phyloP scores from a whole-genome alignment of 768 basidiomycete species.

The Rossbeevera mucosa region DNA sequence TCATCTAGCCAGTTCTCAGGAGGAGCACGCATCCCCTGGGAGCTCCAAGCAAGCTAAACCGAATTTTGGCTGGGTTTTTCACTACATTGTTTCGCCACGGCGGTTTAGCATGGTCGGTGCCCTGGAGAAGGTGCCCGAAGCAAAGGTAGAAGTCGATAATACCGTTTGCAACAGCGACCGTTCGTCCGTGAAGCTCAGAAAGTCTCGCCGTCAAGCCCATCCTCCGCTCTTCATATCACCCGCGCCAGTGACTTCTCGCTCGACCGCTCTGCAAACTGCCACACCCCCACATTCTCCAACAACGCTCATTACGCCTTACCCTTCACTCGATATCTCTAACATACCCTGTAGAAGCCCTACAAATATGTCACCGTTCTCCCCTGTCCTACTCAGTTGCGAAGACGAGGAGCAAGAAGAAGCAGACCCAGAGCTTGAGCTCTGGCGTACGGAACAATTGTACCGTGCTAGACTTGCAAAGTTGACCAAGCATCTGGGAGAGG shows the following conservation, averaged over 20 bases:
- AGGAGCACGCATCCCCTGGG: constrained; percentile 24
- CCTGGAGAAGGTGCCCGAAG: constrained; percentile 5
- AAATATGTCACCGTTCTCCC: constrained; percentile 10
- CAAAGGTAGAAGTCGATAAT: constrained; percentile 1
- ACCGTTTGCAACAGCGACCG: background rate
- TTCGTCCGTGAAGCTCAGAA: background rate
- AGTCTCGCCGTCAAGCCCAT: background rate
- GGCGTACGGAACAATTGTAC: constrained; percentile 22
- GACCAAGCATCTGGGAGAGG: constrained; percentile 35
- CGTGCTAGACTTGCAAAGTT: constrained; percentile 35
- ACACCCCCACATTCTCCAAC: constrained; percentile 1
- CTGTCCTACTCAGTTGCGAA: constrained; percentile 7
- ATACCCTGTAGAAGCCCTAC: constrained; percentile 11
- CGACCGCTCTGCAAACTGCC: constrained; percentile 1
- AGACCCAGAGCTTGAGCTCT: background rate
- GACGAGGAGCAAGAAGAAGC: constrained; percentile 6
- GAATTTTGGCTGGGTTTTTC: constrained; percentile 43
- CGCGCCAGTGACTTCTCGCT: background rate
- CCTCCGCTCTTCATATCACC: background rate
- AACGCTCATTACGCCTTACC: constrained; percentile 7
- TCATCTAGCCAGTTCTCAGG: constrained; percentile 4
- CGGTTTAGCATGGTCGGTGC: background rate
- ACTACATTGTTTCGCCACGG: constrained; percentile 27
- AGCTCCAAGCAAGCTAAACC: constrained; percentile 31
- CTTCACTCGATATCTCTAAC: constrained; percentile 8